phyloP scores from a whole-genome alignment of 75 land plant species.

The Cunninghamia lanceolata region DNA sequence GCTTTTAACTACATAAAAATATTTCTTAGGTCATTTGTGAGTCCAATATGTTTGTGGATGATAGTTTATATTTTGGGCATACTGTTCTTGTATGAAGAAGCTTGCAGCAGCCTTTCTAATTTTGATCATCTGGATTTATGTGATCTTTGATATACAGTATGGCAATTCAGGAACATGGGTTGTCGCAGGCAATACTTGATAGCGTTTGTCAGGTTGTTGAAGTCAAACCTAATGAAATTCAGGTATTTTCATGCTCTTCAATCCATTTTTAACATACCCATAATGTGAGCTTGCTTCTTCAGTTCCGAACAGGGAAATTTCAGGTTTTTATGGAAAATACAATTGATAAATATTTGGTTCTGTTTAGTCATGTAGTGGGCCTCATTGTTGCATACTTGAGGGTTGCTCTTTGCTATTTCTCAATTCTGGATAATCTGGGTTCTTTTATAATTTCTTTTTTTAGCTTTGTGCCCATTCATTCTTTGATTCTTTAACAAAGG shows the following conservation, averaged over 20 bases:
- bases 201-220: conserved; percentile 50
- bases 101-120: background rate
- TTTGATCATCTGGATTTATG: background rate
- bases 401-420: background rate
- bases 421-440: background rate
- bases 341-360: background rate
- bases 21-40: background rate
- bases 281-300: background rate
- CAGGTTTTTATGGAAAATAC: background rate
- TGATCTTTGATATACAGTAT: conserved; percentile 36
- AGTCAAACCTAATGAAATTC: conserved; percentile 65
- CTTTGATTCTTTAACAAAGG: conserved; percentile 59
- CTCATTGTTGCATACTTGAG: background rate
- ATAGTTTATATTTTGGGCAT: background rate
- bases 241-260: conserved; percentile 49
- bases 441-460: background rate
- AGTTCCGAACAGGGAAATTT: background rate
- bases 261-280: background rate
- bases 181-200: conserved; percentile 51
- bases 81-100: background rate
- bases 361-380: background rate
- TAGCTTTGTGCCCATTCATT: conserved; percentile 53
- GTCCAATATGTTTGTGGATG: background rate
- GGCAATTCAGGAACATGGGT: conserved; percentile 67
- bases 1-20: background rate